These are phyloP conservation scores for Plenodomus biglobosus DNA, from an alignment of 2,329 filamentous ascomycete genomes.

Conservation along the genomic window DNA sequence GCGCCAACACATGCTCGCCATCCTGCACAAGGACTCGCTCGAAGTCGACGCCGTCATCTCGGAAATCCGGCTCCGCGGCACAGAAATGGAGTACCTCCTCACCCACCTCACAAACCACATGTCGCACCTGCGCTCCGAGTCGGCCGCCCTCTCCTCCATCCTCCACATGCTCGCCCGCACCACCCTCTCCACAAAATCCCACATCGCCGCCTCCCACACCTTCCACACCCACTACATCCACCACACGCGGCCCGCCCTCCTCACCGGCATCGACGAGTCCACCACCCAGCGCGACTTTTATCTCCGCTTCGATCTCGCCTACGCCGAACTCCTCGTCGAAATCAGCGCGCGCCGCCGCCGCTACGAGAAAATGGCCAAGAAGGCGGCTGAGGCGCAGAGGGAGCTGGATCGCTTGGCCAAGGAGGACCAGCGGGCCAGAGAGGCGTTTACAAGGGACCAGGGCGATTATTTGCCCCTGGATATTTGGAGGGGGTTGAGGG, in stretches of 20 bases:
- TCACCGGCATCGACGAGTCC: constrained; percentile 70
- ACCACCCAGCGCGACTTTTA: constrained; percentile 79
- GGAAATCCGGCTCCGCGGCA: constrained; percentile 72
- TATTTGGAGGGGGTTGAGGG: constrained; percentile 69
- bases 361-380: constrained; percentile 70
- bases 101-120: constrained; percentile 65
- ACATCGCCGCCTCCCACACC: constrained; percentile 63
- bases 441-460: constrained; percentile 77
- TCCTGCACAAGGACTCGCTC: constrained; percentile 70
- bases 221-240: constrained; percentile 67
- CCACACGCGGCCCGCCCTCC: constrained; percentile 70
- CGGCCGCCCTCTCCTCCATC: constrained; percentile 62
- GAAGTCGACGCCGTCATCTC: constrained; percentile 64
- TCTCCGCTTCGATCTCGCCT: constrained; percentile 80
- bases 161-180: constrained; percentile 69
- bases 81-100: constrained; percentile 74
- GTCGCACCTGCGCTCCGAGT: constrained; percentile 57
- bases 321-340: constrained; percentile 82
- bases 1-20: constrained; percentile 76
- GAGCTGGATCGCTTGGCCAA: constrained; percentile 75
- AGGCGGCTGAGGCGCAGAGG: constrained; percentile 76
- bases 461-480: constrained; percentile 86
- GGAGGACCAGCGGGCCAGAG: constrained; percentile 69
- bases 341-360: constrained; percentile 72
- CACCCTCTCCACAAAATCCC: constrained; percentile 64